Evolutionary conservation across 1,139 yeast species (phyloP).

Genomic region (Pichiaceae sp.): DNA sequence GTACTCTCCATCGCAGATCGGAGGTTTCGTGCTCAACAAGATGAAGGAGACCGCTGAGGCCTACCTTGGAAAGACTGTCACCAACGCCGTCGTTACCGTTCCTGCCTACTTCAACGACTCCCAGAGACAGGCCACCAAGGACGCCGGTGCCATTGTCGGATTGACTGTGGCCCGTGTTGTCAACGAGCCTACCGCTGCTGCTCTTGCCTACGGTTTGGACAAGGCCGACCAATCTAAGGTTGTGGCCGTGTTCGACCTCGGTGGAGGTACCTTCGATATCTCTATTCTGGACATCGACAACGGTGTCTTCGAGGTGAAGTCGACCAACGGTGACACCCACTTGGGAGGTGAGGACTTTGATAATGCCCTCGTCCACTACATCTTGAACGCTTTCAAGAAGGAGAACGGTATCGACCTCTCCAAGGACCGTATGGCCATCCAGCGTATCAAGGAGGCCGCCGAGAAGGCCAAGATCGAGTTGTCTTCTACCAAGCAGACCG

Average conservation of each 20-base stretch:
- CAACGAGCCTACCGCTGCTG: conserved; percentile 99
- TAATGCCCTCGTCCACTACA: conserved; percentile 77
- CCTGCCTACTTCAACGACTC: conserved; percentile 98
- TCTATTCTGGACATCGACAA: conserved; percentile 79
- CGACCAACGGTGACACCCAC: conserved; percentile 87
- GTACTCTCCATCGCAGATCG: conserved; percentile 95
- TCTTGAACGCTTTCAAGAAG: conserved; percentile 88
- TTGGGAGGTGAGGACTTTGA: conserved; percentile 89
- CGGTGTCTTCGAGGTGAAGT: conserved; percentile 83
- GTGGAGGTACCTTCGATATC: conserved; percentile 88
- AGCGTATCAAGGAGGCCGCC: conserved; percentile 99
- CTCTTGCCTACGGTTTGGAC: conserved; percentile 94
- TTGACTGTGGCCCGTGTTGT: conserved; percentile 94
- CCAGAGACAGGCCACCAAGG: conserved; percentile 98
- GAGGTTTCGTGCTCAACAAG: conserved; percentile 94
- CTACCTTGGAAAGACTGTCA: conserved; percentile 74
- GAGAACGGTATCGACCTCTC: conserved; percentile 84
- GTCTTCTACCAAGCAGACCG: conserved; percentile 89
- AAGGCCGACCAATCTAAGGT: conserved; percentile 59
- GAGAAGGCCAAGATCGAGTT: conserved; percentile 99
- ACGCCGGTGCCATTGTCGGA: conserved; percentile 97
- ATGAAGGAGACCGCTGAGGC: conserved; percentile 97
- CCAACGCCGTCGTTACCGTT: conserved; percentile 93
- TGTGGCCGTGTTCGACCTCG: conserved; percentile 80
- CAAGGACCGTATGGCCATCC: conserved; percentile 97